Conservation (phyloP, 73 alveolate genomes). For the Symbiodinium pilosum region DNA sequence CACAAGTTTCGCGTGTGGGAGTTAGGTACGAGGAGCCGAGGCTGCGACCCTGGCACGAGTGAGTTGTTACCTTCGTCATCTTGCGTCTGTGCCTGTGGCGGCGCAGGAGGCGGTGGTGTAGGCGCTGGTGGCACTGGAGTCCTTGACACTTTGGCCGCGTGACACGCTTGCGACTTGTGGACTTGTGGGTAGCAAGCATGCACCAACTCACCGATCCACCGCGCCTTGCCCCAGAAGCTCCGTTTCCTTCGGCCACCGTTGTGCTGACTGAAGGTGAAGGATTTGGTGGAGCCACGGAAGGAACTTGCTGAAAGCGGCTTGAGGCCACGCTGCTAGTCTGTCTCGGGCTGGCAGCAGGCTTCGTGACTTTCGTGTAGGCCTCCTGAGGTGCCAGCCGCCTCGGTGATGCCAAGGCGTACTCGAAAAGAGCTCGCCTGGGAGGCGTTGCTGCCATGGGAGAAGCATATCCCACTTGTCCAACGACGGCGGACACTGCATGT, state of each 20-base stretch:
- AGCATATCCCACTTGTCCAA: conserved; percentile 28
- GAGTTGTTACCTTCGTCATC: background rate
- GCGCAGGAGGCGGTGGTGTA: conserved; percentile 12
- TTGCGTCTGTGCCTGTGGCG: conserved; percentile 58
- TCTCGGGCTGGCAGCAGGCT: background rate
- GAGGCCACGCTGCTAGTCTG: background rate
- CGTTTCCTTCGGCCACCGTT: background rate
- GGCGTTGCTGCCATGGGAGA: background rate
- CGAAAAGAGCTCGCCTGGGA: conserved; percentile 29
- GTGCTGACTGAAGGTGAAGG: background rate
- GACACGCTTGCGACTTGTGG: too few species aligned
- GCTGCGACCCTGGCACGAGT: background rate
- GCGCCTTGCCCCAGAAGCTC: conserved; percentile 31
- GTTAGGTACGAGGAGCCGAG: background rate
- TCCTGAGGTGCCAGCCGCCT: conserved; percentile 61
- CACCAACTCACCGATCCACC: too few species aligned
- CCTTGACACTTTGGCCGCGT: background rate
- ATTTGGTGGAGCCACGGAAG: conserved; percentile 49
- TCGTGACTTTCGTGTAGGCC: background rate
- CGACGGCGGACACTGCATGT: conserved; percentile 62
- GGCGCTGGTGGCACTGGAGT: conserved; percentile 35
- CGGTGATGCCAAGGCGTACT: conserved; percentile 55
- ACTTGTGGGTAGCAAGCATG: too few species aligned
- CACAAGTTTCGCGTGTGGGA: background rate
- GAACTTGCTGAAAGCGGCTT: conserved; percentile 71